phyloP scores from a whole-genome alignment of 164 flowering plant genomes.

The Aristolochia contorta region DNA sequence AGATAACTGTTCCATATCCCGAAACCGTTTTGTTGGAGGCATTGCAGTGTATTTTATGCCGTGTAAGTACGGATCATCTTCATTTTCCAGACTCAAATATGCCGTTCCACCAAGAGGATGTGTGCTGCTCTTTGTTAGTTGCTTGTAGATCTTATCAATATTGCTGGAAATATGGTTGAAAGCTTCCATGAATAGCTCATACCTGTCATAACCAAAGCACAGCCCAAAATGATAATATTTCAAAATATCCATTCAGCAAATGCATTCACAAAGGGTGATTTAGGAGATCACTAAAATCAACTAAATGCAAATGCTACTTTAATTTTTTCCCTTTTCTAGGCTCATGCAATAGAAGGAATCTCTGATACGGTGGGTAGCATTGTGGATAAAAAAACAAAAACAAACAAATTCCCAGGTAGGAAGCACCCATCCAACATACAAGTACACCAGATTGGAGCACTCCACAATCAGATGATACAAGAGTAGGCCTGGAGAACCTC shows the following conservation, averaged over 20 bases:
- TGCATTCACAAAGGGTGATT: too few relatives aligned
- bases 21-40: slow-evolving; percentile 98
- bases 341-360: too few relatives aligned
- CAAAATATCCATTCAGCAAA: not conserved
- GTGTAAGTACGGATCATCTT: slow-evolving; percentile 89
- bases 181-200: slow-evolving; percentile 79
- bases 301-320: too few relatives aligned
- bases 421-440: too few relatives aligned
- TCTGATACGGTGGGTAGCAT: too few relatives aligned
- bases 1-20: slow-evolving; percentile 98
- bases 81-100: slow-evolving; percentile 83
- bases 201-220: slow-evolving; percentile 32
- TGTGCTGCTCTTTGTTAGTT: slow-evolving; percentile 77
- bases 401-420: too few relatives aligned
- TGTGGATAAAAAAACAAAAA: too few relatives aligned
- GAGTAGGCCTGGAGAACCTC: too few relatives aligned
- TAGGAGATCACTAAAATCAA: too few relatives aligned
- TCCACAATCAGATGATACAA: too few relatives aligned
- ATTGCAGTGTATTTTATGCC: slow-evolving; percentile 97
- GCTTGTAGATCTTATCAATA: slow-evolving; percentile 92
- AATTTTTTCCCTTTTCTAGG: too few relatives aligned
- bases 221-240: not conserved
- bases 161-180: slow-evolving; percentile 72
- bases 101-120: slow-evolving; percentile 94
- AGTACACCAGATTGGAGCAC: too few relatives aligned